Percentiles rank a stretch among this genome's conserved stretches.
phyloP scores from a whole-genome alignment of 345 rosid genomes.

The Camelina hispida region DNA sequence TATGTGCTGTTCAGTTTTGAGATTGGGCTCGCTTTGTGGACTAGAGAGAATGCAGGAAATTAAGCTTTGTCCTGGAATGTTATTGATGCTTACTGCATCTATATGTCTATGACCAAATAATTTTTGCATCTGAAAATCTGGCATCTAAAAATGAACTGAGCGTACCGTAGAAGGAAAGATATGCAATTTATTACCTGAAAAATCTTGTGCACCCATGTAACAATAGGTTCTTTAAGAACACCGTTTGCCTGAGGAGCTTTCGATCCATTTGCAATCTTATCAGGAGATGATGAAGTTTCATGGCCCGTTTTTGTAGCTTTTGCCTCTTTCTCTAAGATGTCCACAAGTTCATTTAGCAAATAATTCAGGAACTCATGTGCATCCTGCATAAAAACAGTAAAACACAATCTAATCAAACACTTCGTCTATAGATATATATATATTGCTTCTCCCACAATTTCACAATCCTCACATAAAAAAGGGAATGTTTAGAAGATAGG shows the following conservation, averaged over 20 bases:
- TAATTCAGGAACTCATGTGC: conserved; percentile 96
- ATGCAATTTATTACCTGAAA: conserved; percentile 62
- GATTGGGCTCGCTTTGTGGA: neutral
- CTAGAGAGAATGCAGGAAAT: conserved; percentile 13
- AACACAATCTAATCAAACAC: neutral
- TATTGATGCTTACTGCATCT: conserved; percentile 6
- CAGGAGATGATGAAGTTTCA: conserved; percentile 67
- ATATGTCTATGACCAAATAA: neutral
- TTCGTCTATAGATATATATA: neutral
- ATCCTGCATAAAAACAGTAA: conserved; percentile 58
- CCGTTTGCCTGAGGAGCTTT: conserved; percentile 64
- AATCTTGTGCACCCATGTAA: conserved; percentile 94
- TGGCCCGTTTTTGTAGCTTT: conserved; percentile 64
- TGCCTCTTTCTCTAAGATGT: conserved; percentile 67
- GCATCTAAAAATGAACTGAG: neutral
- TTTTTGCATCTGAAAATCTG: neutral
- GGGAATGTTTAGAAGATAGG: neutral
- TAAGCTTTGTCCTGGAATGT: neutral
- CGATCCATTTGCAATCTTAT: conserved; percentile 68
- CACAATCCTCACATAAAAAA: neutral
- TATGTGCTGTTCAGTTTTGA: neutral
- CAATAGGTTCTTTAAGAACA: conserved; percentile 71
- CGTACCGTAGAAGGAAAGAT: neutral
- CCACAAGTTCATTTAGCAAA: conserved; percentile 94
- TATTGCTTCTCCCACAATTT: neutral